Evolutionary conservation across 768 basidiomycete species (phyloP).

Genomic region (Phylloporus sp.): DNA sequence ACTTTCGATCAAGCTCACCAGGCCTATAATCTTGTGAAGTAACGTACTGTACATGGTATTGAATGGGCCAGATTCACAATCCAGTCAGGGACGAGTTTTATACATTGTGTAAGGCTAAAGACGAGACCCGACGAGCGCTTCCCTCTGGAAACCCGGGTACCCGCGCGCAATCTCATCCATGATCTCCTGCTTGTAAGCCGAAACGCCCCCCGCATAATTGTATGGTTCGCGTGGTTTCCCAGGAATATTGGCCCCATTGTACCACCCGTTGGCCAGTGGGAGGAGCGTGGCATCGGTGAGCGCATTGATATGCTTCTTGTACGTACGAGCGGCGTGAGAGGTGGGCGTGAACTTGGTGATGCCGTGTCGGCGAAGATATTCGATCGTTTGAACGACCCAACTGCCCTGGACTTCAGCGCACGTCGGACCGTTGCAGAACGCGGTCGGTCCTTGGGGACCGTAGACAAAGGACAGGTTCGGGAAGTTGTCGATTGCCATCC

Average conservation of each 20-base stretch:
- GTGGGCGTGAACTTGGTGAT: slow-evolving; percentile 16
- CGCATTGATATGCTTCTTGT: slow-evolving; percentile 9
- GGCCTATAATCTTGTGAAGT: no score
- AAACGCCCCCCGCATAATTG: slow-evolving; percentile 1
- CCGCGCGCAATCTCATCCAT: slow-evolving; percentile 5
- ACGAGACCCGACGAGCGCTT: no score
- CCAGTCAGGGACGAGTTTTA: no score
- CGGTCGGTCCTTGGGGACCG: slow-evolving; percentile 13
- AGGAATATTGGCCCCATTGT: slow-evolving; percentile 8
- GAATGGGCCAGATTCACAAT: no score
- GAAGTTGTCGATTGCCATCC: slow-evolving; percentile 14
- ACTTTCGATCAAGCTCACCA: no score
- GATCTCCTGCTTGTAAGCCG: slow-evolving; percentile 1
- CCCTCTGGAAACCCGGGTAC: slow-evolving; percentile 10
- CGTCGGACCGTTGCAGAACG: slow-evolving; percentile 8
- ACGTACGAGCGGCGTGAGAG: not conserved
- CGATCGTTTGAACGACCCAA: slow-evolving; percentile 12
- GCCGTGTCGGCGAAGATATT: slow-evolving; percentile 3
- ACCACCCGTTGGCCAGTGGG: not conserved
- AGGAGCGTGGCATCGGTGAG: not conserved
- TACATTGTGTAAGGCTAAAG: no score
- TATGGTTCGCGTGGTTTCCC: slow-evolving; percentile 9
- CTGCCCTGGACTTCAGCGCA: slow-evolving; percentile 1
- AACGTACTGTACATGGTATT: no score
- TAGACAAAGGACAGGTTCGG: slow-evolving; percentile 10